phyloP scores from a whole-genome alignment of 371 early-diverging fungal genomes.

The Blastocladiella emersonii region DNA sequence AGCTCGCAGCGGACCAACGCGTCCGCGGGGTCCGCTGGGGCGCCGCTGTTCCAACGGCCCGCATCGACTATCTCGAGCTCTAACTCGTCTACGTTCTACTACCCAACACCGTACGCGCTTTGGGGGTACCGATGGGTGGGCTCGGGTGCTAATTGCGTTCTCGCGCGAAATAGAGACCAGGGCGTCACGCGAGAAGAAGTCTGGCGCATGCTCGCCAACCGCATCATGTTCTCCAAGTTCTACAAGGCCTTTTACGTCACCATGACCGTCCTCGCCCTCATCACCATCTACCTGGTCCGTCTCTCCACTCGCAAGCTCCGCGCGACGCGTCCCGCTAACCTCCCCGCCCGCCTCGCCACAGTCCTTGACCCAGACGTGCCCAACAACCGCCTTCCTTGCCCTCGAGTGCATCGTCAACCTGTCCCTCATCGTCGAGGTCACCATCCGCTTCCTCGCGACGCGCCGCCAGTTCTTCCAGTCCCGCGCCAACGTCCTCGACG shows the following conservation, averaged over 20 bases:
- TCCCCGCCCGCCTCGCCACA: neutral
- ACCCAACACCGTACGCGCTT: no score
- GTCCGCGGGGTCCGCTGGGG: no score
- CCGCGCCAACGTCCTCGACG: neutral
- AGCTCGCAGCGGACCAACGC: no score
- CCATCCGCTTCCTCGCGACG: slow-evolving; percentile 3
- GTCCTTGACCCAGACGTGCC: slow-evolving; percentile 1
- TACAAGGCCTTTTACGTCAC: neutral
- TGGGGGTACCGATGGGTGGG: no score
- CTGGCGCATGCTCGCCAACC: slow-evolving; percentile 1
- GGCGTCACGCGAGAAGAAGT: neutral
- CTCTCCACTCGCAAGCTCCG: no score
- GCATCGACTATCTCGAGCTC: no score
- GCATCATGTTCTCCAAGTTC: neutral
- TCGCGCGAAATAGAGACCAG: no score
- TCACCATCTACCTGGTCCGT: neutral
- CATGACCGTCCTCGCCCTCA: neutral
- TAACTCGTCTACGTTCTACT: no score
- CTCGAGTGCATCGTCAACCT: slow-evolving; percentile 3
- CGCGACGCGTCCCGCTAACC: neutral
- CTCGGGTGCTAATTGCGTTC: no score
- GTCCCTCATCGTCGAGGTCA: neutral
- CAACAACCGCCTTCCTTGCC: neutral
- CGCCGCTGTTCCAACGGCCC: no score
- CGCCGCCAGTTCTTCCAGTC: neutral